These are phyloP conservation scores for Blastomyces silverae DNA, from an alignment of 2,329 filamentous ascomycete genomes.

Conservation along the genomic window DNA sequence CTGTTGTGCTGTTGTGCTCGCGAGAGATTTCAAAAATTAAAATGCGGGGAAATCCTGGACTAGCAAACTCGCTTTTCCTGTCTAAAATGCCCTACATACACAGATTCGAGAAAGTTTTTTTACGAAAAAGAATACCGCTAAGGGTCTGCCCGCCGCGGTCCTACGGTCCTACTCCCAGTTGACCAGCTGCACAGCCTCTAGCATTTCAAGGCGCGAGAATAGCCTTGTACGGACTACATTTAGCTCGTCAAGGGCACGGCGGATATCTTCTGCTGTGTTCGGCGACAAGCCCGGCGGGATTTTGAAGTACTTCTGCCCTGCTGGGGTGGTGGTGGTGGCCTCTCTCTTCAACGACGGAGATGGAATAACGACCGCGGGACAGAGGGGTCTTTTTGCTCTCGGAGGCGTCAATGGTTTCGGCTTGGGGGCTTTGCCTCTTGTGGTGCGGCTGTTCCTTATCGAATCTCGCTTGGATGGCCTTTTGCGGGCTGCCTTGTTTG, in stretches of 20 bases:
- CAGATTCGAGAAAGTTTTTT: background rate
- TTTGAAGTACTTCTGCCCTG: constrained; percentile 2
- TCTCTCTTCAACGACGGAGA: background rate
- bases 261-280: constrained; percentile 6
- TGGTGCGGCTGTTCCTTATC: background rate
- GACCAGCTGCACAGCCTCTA: background rate
- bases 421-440: too few relatives aligned
- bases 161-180: constrained; percentile 3
- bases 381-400: background rate
- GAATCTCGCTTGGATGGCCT: background rate
- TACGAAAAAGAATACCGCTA: too few relatives aligned
- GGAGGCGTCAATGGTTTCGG: background rate
- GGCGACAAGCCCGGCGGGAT: background rate
- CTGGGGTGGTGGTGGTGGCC: too few relatives aligned
- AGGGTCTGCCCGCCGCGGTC: too few relatives aligned
- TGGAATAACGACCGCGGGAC: background rate
- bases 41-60: background rate
- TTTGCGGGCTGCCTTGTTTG: background rate
- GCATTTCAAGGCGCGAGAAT: background rate
- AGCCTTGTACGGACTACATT: background rate
- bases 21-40: too few relatives aligned
- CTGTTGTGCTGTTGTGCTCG: too few relatives aligned
- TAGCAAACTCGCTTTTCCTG: background rate
- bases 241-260: background rate
- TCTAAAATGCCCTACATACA: too few relatives aligned